These are phyloP conservation scores for Exophiala mesophila DNA, from an alignment of 2,329 filamentous ascomycete genomes.

Conservation along the genomic window DNA sequence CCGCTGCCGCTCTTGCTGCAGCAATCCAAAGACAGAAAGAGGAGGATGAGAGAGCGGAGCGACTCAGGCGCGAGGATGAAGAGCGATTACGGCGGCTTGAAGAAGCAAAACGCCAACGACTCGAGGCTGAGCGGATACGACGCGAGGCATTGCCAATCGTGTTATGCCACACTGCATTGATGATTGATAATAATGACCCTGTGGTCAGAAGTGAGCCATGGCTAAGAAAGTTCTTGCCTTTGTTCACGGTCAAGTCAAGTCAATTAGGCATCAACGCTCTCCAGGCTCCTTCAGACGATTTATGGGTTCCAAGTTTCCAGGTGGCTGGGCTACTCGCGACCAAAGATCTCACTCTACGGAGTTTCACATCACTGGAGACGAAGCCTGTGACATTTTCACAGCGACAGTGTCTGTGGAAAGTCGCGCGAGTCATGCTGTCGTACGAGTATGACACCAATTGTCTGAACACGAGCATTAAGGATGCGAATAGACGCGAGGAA, in stretches of 20 bases:
- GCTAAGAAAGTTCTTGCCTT: constrained; percentile 43
- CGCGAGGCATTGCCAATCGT: constrained; percentile 43
- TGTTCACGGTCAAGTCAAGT: constrained; percentile 40
- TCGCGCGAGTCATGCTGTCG: constrained; percentile 43
- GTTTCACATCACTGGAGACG: constrained; percentile 40
- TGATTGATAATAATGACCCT: constrained; percentile 41
- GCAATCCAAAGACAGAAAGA: constrained; percentile 38
- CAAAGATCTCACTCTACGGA: constrained; percentile 46
- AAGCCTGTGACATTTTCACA: constrained; percentile 40
- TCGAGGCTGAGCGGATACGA: constrained; percentile 43
- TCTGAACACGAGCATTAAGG: constrained; percentile 34
- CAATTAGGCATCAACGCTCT: constrained; percentile 40
- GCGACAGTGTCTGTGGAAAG: constrained; percentile 44
- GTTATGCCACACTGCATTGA: constrained; percentile 41
- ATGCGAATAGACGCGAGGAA: constrained; percentile 38
- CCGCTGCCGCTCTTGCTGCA: constrained; percentile 20
- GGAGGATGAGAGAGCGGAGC: constrained; percentile 43
- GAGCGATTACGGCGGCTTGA: constrained; percentile 40
- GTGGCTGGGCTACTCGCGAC: constrained; percentile 46
- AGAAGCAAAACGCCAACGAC: constrained; percentile 37
- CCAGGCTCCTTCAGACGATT: constrained; percentile 36
- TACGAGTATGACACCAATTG: constrained; percentile 37
- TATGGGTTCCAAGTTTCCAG: constrained; percentile 47
- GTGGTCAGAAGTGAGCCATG: constrained; percentile 39
- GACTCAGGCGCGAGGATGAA: constrained; percentile 31